Conservation (phyloP, 345 rosid genomes). For the Acer saccharum region DNA sequence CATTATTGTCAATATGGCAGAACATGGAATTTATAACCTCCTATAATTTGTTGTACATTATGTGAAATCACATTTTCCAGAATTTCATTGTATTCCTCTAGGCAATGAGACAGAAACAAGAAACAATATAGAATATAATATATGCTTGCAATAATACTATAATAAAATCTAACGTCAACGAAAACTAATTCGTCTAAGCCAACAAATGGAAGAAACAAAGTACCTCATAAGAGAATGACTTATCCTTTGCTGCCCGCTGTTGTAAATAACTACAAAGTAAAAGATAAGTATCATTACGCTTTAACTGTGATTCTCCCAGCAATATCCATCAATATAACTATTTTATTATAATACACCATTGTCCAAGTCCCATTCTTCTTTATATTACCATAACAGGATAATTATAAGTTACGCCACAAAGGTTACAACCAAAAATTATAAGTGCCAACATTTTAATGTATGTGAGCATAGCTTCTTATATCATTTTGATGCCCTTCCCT, state of each 20-base stretch:
- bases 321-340: neutral
- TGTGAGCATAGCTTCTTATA: neutral
- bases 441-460: neutral
- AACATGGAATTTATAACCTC: neutral
- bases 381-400: neutral
- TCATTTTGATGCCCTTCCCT: neutral
- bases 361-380: neutral
- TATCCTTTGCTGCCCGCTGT: conserved; percentile 73
- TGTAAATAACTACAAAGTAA: conserved; percentile 76
- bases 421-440: neutral
- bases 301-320: conserved; percentile 1
- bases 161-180: neutral
- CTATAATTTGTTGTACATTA: neutral
- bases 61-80: neutral
- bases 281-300: conserved; percentile 19
- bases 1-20: neutral
- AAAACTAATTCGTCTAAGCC: neutral
- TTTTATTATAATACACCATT: conserved; percentile 7
- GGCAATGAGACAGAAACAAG: conserved; percentile 2
- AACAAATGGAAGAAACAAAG: conserved; percentile 14
- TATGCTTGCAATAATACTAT: neutral
- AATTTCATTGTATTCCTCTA: neutral
- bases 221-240: conserved; percentile 92
- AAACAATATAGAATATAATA: neutral
- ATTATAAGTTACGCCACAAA: neutral